A percentile compares a stretch with the other conserved stretches of the same genome.
Evolutionary conservation across 1,284 basidiomycete genomes (phyloP).

Genomic region (Leccinum subrobustum): DNA sequence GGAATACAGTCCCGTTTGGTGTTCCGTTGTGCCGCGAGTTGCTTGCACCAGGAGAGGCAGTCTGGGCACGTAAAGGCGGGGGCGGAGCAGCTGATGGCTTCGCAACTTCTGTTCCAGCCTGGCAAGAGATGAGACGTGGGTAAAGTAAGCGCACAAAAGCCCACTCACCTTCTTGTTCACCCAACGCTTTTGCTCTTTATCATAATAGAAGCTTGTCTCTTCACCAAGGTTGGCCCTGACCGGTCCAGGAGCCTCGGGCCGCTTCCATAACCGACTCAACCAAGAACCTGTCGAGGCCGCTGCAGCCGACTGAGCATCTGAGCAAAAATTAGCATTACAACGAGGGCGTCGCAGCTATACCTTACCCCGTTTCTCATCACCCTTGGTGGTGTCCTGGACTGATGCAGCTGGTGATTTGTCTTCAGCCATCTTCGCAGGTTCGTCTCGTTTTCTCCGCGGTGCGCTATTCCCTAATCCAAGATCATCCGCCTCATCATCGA

Average conservation of each 20-base stretch:
- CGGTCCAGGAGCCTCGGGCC: conserved; percentile 59
- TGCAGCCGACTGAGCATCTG: conserved; percentile 32
- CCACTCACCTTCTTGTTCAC: conserved; percentile 85
- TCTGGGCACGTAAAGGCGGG: conserved; percentile 65
- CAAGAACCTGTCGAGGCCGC: conserved; percentile 56
- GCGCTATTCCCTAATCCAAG: conserved; percentile 86
- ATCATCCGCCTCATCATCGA: conserved; percentile 81
- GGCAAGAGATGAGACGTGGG: conserved; percentile 9
- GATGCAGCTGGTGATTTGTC: conserved; percentile 18
- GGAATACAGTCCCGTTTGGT: conserved; percentile 22
- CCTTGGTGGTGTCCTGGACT: conserved; percentile 14
- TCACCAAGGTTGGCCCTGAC: conserved; percentile 93
- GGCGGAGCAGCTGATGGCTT: conserved; percentile 47
- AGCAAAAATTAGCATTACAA: neutral
- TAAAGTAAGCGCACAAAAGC: neutral
- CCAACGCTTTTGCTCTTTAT: conserved; percentile 94
- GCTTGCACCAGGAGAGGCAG: conserved; percentile 68
- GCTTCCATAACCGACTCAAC: conserved; percentile 80
- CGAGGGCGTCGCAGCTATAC: neutral
- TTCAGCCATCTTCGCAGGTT: conserved; percentile 27
- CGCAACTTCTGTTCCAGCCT: conserved; percentile 53
- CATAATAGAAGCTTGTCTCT: conserved; percentile 90
- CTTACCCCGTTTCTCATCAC: conserved; percentile 28
- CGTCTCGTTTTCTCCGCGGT: conserved; percentile 39
- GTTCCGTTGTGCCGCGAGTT: conserved; percentile 31